Conservation (phyloP, 1,139 yeast species). For the Debaryomyces nepalensis region DNA sequence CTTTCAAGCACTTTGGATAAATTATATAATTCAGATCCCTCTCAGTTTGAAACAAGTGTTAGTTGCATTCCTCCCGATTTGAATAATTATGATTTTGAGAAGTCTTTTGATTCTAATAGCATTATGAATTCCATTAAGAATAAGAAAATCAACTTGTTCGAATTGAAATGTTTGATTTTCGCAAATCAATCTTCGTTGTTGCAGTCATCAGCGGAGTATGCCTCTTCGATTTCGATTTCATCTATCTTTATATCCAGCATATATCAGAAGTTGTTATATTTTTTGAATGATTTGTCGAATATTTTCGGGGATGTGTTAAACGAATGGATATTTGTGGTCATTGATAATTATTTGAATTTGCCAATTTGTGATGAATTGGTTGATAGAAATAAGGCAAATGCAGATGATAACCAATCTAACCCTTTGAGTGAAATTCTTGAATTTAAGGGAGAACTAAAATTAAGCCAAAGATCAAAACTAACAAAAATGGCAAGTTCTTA, state of each 20-base stretch:
- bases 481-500: conserved; percentile 38
- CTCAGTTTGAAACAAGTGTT: conserved; percentile 18
- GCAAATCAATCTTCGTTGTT: conserved; percentile 31
- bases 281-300: conserved; percentile 45
- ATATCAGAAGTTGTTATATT: conserved; percentile 36
- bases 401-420: conserved; percentile 18
- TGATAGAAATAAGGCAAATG: conserved; percentile 19
- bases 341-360: conserved; percentile 36
- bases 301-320: conserved; percentile 23
- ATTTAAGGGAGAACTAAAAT: conserved; percentile 49
- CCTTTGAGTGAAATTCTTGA: conserved; percentile 42
- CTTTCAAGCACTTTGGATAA: conserved; percentile 29
- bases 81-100: conserved; percentile 24
- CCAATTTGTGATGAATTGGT: conserved; percentile 31
- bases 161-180: conserved; percentile 33
- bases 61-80: conserved; percentile 20
- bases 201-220: conserved; percentile 34
- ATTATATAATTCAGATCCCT: conserved; percentile 26
- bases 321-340: conserved; percentile 36
- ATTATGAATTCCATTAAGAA: conserved; percentile 17
- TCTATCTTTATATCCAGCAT: conserved; percentile 38
- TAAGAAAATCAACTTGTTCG: conserved; percentile 30
- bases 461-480: conserved; percentile 50
- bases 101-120: conserved; percentile 16
- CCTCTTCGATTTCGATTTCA: conserved; percentile 36